These are phyloP conservation scores for Rhynchospora breviuscula DNA, from an alignment of 176 grass and related monocot species.

Conservation along the genomic window DNA sequence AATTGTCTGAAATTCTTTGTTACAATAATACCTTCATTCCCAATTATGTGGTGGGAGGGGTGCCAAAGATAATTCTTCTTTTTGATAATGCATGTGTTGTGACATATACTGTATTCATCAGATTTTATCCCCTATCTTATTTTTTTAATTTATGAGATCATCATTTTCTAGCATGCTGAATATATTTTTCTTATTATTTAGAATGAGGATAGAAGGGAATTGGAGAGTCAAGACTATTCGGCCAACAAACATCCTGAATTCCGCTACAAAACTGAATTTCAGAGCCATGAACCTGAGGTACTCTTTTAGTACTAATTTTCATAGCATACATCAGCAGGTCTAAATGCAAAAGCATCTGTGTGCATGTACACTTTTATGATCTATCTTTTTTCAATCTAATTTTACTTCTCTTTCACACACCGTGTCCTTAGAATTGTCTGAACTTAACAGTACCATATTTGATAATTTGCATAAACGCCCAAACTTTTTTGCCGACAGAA, in stretches of 20 bases:
- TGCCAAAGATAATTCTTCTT: not conserved
- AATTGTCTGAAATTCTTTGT: not conserved
- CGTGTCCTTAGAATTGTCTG: not conserved
- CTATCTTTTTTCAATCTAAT: not conserved
- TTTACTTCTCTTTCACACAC: constrained; percentile 1
- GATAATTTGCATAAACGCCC: constrained; percentile 8
- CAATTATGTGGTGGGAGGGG: not conserved
- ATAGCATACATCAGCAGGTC: not conserved
- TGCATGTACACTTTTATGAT: not conserved
- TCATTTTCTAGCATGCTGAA: not conserved
- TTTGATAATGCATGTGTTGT: not conserved
- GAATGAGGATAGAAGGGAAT: constrained; percentile 54
- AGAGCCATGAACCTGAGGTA: constrained; percentile 93
- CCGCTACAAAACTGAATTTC: constrained; percentile 86
- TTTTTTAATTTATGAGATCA: too few species aligned
- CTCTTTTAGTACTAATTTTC: not conserved
- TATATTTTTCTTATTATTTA: constrained; percentile 28
- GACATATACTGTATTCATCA: too few species aligned
- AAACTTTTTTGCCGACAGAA: not conserved
- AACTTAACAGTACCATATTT: not conserved
- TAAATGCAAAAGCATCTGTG: not conserved
- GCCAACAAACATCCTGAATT: constrained; percentile 62
- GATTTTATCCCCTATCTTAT: too few species aligned
- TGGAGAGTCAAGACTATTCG: constrained; percentile 76
- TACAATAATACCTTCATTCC: not conserved